phyloP scores from a whole-genome alignment of 2,329 filamentous ascomycete species.

The Aspergillus uvarum region DNA sequence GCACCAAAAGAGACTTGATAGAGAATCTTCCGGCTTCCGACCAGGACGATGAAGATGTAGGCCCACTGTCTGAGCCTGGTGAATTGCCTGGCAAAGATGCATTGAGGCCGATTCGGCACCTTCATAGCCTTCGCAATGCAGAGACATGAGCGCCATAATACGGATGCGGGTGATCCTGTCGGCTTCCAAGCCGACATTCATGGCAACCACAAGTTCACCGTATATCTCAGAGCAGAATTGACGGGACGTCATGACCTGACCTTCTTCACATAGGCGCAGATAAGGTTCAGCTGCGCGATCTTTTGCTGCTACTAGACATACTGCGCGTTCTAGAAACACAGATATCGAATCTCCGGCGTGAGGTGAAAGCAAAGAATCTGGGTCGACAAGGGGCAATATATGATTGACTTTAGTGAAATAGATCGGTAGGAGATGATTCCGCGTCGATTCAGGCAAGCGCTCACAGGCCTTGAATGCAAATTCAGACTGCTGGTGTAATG shows the following conservation, averaged over 20 bases:
- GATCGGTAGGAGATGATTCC: conserved; percentile 33
- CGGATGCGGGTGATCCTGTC: conserved; percentile 41
- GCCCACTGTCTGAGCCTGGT: conserved; percentile 42
- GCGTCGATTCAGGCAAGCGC: conserved; percentile 34
- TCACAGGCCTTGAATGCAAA: conserved; percentile 29
- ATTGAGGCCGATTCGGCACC: conserved; percentile 42
- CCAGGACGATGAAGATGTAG: conserved; percentile 41
- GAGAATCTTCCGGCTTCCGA: conserved; percentile 28
- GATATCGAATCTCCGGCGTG: conserved; percentile 29
- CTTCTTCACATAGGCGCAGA: conserved; percentile 32
- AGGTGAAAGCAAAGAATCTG: conserved; percentile 25
- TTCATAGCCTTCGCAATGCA: conserved; percentile 43
- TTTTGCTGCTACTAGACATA: conserved; percentile 44
- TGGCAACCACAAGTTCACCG: conserved; percentile 36
- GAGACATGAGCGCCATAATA: conserved; percentile 40
- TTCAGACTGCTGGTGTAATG: conserved; percentile 27
- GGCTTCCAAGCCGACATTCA: conserved; percentile 39
- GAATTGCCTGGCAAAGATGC: conserved; percentile 42
- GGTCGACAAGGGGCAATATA: conserved; percentile 40
- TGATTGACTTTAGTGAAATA: conserved; percentile 41
- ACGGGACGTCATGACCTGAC: conserved; percentile 33
- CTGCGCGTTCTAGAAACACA: conserved; percentile 40
- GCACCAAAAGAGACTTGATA: conserved; percentile 40
- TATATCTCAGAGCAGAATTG: conserved; percentile 42
- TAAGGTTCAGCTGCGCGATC: conserved; percentile 31